Conservation (phyloP, 1,284 basidiomycete genomes). For the Malassezia caprae region DNA sequence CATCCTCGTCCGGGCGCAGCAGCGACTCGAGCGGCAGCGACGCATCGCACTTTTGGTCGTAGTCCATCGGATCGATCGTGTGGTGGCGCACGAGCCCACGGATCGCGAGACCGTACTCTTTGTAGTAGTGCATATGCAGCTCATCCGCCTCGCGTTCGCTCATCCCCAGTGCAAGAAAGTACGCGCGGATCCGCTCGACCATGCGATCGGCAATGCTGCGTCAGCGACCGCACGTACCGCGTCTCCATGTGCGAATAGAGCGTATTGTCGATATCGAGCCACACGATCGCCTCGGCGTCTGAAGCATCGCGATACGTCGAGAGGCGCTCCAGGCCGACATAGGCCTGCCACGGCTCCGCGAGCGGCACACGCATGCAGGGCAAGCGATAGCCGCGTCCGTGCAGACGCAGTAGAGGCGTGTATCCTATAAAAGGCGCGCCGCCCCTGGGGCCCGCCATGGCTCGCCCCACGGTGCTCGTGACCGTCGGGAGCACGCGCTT, state of each 20-base stretch:
- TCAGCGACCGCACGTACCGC: slow-evolving; percentile 4
- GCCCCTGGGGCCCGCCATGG: background rate
- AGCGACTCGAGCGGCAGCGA: slow-evolving; percentile 71
- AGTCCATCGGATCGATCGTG: slow-evolving; percentile 72
- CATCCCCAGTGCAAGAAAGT: slow-evolving; percentile 64
- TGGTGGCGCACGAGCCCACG: slow-evolving; percentile 71
- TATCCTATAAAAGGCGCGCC: background rate
- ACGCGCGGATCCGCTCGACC: slow-evolving; percentile 69
- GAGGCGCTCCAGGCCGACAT: slow-evolving; percentile 26
- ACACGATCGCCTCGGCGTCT: slow-evolving; percentile 53
- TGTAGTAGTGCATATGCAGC: slow-evolving; percentile 67
- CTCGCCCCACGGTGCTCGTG: slow-evolving; percentile 21
- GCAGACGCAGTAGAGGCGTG: slow-evolving; percentile 6
- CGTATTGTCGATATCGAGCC: slow-evolving; percentile 76
- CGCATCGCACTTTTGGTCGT: slow-evolving; percentile 72
- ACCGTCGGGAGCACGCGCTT: slow-evolving; percentile 37
- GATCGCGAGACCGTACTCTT: slow-evolving; percentile 67
- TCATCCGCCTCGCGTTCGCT: slow-evolving; percentile 61
- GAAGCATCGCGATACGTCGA: slow-evolving; percentile 11
- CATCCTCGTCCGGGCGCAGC: slow-evolving; percentile 59
- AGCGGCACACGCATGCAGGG: background rate
- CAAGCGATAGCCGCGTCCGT: background rate
- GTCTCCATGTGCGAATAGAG: slow-evolving; percentile 53
- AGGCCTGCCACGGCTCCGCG: slow-evolving; percentile 4
- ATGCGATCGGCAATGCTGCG: slow-evolving; percentile 62